Percentiles rank a stretch among this genome's conserved stretches.
These are phyloP conservation scores for Penicillium sp. DNA, from an alignment of 2,329 filamentous ascomycete species.

Conservation along the genomic window DNA sequence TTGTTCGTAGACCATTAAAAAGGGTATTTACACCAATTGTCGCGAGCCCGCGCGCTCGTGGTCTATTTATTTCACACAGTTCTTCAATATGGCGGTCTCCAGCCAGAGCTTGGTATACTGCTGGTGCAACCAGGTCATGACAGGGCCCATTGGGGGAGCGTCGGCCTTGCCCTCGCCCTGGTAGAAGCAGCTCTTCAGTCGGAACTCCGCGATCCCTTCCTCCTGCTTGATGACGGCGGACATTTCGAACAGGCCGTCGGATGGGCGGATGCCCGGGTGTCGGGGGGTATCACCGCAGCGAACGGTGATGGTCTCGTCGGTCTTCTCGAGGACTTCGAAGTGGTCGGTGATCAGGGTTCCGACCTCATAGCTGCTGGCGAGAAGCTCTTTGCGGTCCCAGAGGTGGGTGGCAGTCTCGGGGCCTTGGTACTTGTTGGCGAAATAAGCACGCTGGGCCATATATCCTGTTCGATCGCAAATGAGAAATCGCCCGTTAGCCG, in stretches of 20 bases:
- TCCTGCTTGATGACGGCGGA: slow-evolving; percentile 63
- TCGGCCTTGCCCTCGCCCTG: slow-evolving; percentile 54
- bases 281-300: slow-evolving; percentile 70
- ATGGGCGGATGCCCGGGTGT: slow-evolving; percentile 58
- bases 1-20: slow-evolving; percentile 14
- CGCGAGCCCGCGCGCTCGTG: background rate
- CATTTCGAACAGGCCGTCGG: slow-evolving; percentile 71
- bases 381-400: slow-evolving; percentile 63
- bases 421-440: slow-evolving; percentile 63
- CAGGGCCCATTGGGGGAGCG: slow-evolving; percentile 49
- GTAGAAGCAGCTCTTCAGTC: slow-evolving; percentile 68
- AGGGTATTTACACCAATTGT: slow-evolving; percentile 22
- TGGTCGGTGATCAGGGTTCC: slow-evolving; percentile 71
- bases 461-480: slow-evolving; percentile 38
- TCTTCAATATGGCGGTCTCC: slow-evolving; percentile 54
- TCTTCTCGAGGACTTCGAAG: slow-evolving; percentile 72
- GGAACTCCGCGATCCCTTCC: slow-evolving; percentile 64
- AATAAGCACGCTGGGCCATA: slow-evolving; percentile 60
- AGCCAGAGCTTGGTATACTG: slow-evolving; percentile 62
- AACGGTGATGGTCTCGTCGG: slow-evolving; percentile 62
- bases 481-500: background rate
- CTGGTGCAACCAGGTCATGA: slow-evolving; percentile 57
- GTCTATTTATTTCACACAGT: slow-evolving; percentile 14
- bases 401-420: slow-evolving; percentile 63
- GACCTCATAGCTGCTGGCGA: slow-evolving; percentile 61